Evolutionary conservation across 176 grass and related monocot species (phyloP).

Genomic region (Elaeis guineensis): DNA sequence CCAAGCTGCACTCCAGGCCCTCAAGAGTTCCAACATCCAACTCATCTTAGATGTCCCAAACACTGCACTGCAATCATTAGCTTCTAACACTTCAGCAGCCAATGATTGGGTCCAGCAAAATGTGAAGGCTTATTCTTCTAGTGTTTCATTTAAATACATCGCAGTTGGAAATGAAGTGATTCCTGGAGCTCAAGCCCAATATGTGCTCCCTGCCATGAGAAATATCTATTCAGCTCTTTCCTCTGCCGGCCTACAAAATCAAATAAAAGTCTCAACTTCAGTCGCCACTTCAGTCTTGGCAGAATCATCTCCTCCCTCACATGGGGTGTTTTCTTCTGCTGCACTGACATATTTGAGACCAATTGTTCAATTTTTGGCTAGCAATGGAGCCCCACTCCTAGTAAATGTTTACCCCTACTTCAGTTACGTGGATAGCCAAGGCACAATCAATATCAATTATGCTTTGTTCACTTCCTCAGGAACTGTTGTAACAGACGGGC

Average conservation of each 20-base stretch:
- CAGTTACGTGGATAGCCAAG: constrained; percentile 13
- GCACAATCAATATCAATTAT: constrained; percentile 15
- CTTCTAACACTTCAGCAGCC: constrained; percentile 16
- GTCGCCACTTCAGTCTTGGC: constrained; percentile 21
- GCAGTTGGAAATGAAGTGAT: constrained; percentile 63
- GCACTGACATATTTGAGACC: constrained; percentile 7
- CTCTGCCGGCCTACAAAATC: constrained; percentile 11
- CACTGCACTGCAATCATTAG: constrained; percentile 20
- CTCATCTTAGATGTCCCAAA: constrained; percentile 38
- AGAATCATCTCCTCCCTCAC: constrained; percentile 38
- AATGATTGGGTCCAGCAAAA: constrained; percentile 42
- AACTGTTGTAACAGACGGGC: constrained; percentile 27
- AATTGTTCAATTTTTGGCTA: constrained; percentile 28
- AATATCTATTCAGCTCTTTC: constrained; percentile 38
- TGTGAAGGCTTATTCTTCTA: constrained; percentile 29
- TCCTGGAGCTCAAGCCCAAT: neutral
- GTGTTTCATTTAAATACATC: constrained; percentile 46
- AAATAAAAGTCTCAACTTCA: constrained; percentile 50
- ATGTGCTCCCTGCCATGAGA: constrained; percentile 57
- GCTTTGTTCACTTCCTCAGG: constrained; percentile 37
- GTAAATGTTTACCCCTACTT: constrained; percentile 81
- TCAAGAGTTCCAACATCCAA: constrained; percentile 32
- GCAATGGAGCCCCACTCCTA: constrained; percentile 46
- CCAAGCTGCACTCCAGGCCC: constrained; percentile 18
- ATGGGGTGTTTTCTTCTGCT: constrained; percentile 23